phyloP scores from a whole-genome alignment of 192 early-diverging fungal genomes.

The Dissophora globulifera region DNA sequence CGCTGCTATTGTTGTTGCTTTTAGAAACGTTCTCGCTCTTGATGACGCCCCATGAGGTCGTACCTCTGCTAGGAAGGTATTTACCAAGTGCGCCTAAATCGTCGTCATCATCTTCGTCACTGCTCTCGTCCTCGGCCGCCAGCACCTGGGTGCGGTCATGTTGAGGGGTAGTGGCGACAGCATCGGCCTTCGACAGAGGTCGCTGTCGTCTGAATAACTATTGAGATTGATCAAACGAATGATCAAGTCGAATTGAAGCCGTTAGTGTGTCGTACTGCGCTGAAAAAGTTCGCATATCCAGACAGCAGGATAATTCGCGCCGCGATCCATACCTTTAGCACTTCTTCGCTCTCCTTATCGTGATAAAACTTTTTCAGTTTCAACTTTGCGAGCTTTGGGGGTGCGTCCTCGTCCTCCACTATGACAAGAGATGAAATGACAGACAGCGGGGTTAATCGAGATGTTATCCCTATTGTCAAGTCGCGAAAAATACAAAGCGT shows the following conservation, averaged over 20 bases:
- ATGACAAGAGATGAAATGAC: not conserved
- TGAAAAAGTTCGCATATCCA: too few relatives aligned
- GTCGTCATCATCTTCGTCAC: slow-evolving; percentile 5
- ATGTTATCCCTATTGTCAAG: not conserved
- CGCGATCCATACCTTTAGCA: slow-evolving; percentile 57
- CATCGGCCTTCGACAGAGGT: slow-evolving; percentile 31
- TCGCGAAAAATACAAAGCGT: too few relatives aligned
- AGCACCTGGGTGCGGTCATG: too few relatives aligned
- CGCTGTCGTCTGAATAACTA: slow-evolving; percentile 35
- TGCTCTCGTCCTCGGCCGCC: too few relatives aligned
- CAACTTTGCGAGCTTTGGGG: slow-evolving; percentile 31
- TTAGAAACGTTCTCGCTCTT: not conserved
- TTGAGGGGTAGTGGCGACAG: not conserved
- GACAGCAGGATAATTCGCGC: too few relatives aligned
- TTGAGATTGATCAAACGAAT: not conserved
- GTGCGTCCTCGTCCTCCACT: slow-evolving; percentile 19
- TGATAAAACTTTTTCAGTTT: slow-evolving; percentile 40
- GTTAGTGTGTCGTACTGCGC: too few relatives aligned
- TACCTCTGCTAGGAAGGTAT: slow-evolving; percentile 15
- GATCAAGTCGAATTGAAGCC: too few relatives aligned
- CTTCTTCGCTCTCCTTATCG: slow-evolving; percentile 51
- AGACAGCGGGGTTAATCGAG: not conserved
- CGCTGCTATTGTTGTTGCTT: not conserved
- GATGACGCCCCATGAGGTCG: slow-evolving; percentile 36
- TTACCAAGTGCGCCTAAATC: slow-evolving; percentile 12